Conservation (phyloP, 345 rosid species). For the Raphanus sativus region DNA sequence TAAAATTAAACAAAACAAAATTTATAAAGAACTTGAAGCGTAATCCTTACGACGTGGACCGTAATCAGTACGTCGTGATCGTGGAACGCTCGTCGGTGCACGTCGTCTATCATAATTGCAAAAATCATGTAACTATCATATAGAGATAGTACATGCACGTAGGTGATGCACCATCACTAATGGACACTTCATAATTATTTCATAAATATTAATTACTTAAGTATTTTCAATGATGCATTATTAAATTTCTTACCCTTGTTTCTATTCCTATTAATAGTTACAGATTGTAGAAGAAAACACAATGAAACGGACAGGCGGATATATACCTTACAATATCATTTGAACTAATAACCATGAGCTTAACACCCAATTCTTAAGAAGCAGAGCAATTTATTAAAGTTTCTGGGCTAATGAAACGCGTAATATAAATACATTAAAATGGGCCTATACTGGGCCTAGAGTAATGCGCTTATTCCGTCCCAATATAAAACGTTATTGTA, state of each 20-base stretch:
- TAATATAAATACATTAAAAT: too few relatives aligned
- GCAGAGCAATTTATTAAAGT: neutral
- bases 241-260: neutral
- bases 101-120: conserved; percentile 37
- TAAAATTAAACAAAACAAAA: neutral
- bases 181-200: neutral
- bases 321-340: neutral
- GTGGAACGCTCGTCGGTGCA: conserved; percentile 38
- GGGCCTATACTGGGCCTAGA: too few relatives aligned
- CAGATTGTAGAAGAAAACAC: neutral
- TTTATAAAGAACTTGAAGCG: conserved; percentile 2
- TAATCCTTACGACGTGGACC: conserved; percentile 29
- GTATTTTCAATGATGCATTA: neutral
- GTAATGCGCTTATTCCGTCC: too few relatives aligned
- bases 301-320: neutral
- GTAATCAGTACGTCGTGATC: conserved; percentile 31
- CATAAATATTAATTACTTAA: neutral
- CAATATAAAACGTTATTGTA: too few relatives aligned
- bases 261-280: neutral
- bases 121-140: conserved; percentile 30
- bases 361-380: neutral
- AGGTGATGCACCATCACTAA: neutral
- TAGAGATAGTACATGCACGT: conserved; percentile 29
- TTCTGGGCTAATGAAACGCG: neutral
- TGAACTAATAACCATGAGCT: neutral